phyloP scores from a whole-genome alignment of 352 stramenopile genomes.

The Chloridella minuta region DNA sequence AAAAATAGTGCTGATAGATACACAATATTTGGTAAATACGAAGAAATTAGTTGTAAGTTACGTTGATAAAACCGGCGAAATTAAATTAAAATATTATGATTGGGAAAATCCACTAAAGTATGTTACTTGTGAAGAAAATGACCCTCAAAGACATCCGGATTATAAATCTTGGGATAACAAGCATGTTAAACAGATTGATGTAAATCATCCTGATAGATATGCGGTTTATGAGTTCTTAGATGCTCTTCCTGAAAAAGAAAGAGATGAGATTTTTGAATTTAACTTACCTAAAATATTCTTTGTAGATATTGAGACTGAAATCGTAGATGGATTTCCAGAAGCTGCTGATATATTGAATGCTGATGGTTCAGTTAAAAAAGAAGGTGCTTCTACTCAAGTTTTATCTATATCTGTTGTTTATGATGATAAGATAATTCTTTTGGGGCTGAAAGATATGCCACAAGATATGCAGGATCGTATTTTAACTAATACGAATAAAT shows the following conservation, averaged over 20 bases:
- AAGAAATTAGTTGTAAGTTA: no score
- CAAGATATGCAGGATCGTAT: background rate
- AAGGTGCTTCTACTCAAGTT: background rate
- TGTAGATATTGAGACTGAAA: background rate
- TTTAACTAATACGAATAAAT: background rate
- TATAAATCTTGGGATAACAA: background rate
- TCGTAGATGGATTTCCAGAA: background rate
- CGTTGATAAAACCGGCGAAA: no score
- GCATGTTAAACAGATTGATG: background rate
- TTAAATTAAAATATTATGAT: no score
- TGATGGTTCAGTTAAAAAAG: no score
- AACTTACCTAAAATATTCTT: background rate
- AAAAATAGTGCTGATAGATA: no score
- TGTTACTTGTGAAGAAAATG: background rate
- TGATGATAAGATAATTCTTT: background rate
- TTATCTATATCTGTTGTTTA: background rate
- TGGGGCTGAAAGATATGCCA: background rate
- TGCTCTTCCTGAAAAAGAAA: background rate
- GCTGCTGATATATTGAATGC: no score
- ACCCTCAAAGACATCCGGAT: background rate
- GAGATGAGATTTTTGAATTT: background rate
- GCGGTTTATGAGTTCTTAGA: background rate
- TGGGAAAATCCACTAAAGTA: no score
- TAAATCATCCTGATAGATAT: background rate
- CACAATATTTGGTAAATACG: no score